Evolutionary conservation across 805 yeast species (phyloP).

Genomic region (Saccharomycopsis oosterbeekiorum): DNA sequence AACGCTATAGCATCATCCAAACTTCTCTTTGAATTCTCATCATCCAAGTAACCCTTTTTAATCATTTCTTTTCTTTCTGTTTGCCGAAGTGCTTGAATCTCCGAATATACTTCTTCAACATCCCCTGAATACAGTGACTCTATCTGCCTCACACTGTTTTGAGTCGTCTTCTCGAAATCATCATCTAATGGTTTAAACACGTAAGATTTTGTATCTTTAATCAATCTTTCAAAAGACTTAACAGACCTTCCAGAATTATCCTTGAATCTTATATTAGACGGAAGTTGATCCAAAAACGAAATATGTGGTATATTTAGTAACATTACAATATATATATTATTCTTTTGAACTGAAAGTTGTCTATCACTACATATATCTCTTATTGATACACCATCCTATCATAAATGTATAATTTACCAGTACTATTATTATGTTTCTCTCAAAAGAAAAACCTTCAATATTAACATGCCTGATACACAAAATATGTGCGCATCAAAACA

Average conservation of each 20-base stretch:
- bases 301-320: constrained; percentile 19
- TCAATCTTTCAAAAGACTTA: constrained; percentile 25
- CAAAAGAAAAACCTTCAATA: neutral
- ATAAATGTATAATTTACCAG: neutral
- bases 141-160: constrained; percentile 43
- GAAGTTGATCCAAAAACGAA: constrained; percentile 24
- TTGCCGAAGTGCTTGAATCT: constrained; percentile 63
- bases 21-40: constrained; percentile 70
- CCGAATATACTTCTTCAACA: constrained; percentile 63
- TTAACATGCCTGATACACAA: neutral
- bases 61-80: constrained; percentile 75
- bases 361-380: no score
- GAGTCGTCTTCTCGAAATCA: constrained; percentile 73
- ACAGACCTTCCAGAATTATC: constrained; percentile 17
- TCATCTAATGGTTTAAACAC: constrained; percentile 23
- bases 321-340: neutral
- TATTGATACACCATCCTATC: neutral
- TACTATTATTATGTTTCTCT: neutral
- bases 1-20: constrained; percentile 83
- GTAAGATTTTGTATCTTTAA: constrained; percentile 26
- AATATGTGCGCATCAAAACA: neutral
- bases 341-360: no score
- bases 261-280: constrained; percentile 23
- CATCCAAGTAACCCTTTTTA: constrained; percentile 70
- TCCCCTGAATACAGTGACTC: constrained; percentile 42